Base-by-base conservation (phyloP, 148 eudicot genomes). In the Rhododendron williamsianum region DNA sequence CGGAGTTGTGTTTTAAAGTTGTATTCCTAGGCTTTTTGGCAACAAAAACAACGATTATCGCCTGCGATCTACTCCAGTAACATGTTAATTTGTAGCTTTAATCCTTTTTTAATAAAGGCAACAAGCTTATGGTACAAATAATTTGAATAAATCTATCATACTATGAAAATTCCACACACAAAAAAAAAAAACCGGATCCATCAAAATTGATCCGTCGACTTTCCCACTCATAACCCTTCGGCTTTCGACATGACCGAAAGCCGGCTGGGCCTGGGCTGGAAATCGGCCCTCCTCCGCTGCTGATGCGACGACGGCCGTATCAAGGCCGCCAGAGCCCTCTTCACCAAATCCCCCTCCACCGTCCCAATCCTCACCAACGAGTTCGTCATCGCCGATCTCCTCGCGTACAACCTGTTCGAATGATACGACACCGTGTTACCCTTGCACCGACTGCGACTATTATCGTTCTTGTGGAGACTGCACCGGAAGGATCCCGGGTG, bases 331-430 rank as follows among this genome's bases (percentile, higher is more conserved):
- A 92, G 69, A 1, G 94, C 94, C 60, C 94, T 82, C 43, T 84
- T 91, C 86, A 90, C 94, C 91, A 86, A 88, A 60, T 91, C 94
- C 0, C 94, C 94, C 83, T 92, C 94, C 3, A 92, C 93, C 1
- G 92, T 90, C 9, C 94, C 94, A 54, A 91, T 92, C 82, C 93
- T 89, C 82, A 91, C 94, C 8, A 92, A 78, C 83, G 94, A 92
- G 77, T 92, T 91, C 72, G 88, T 89, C 94, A 92, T 92, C 82
- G 94, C 93, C 3, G 92, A 92, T 85, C 94, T 82, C 54, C 92
- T 78, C 84, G 91, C 87, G 9, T 92, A 87, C 73, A 92, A 38
- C 86, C 90, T 72, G 18, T 90, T 84, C 82, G 89, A 85, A 76
- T 81, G 86, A 85, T 84, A 90, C 83, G 90, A 88, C 89, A 43